Percentiles rank a stretch among this genome's conserved stretches.
Evolutionary conservation across 768 basidiomycete genomes (phyloP).

Genomic region (Agaricus sinodeliciosus): DNA sequence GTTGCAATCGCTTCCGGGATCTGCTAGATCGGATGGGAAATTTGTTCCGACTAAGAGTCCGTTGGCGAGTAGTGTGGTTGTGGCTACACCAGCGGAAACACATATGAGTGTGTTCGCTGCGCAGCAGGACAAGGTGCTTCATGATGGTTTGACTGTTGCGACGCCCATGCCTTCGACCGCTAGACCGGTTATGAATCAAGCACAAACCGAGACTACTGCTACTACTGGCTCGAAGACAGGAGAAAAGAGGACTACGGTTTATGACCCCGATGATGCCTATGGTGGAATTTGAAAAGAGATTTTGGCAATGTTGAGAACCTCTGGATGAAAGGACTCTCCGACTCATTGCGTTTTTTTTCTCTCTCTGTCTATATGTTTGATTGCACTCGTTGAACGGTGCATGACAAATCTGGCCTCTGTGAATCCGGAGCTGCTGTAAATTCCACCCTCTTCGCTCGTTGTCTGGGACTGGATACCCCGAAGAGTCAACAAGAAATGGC

Average conservation of each 20-base stretch:
- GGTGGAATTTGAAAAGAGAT: slow-evolving; percentile 46
- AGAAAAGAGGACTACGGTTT: slow-evolving; percentile 43
- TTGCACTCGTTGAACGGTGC: too few species aligned
- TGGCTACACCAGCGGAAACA: slow-evolving; percentile 13
- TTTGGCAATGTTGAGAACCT: not conserved
- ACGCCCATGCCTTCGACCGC: not conserved
- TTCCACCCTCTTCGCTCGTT: too few species aligned
- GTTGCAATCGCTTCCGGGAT: not conserved
- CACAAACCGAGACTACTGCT: not conserved
- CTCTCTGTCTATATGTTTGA: too few species aligned
- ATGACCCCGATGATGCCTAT: slow-evolving; percentile 64
- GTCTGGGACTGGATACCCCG: too few species aligned
- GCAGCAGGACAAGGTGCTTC: not conserved
- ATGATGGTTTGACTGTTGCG: too few species aligned
- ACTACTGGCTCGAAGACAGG: slow-evolving; percentile 10
- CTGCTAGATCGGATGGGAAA: slow-evolving; percentile 13
- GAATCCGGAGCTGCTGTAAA: too few species aligned
- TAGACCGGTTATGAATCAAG: not conserved
- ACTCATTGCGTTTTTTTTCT: too few species aligned
- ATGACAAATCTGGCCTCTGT: too few species aligned
- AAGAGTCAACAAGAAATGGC: too few species aligned
- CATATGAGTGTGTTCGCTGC: not conserved
- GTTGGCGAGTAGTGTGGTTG: slow-evolving; percentile 28
- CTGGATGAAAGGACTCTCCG: too few species aligned
- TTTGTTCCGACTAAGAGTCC: slow-evolving; percentile 36